These are phyloP conservation scores for Talaromyces wortmannii DNA, from an alignment of 495 filamentous ascomycete genomes.

Conservation along the genomic window DNA sequence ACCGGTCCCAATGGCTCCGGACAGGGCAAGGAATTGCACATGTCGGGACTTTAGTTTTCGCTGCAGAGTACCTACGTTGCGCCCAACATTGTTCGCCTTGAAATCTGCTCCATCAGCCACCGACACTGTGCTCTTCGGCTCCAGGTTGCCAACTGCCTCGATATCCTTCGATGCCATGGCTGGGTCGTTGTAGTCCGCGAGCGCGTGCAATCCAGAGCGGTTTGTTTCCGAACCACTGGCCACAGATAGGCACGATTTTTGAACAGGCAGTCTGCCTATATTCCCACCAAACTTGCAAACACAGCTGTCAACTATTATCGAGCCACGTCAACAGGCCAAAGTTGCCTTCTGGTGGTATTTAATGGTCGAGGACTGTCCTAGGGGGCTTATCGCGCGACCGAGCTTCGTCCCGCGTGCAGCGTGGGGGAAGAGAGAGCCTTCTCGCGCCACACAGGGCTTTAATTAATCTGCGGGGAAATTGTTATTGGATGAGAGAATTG, in stretches of 20 bases:
- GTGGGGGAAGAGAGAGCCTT: not conserved
- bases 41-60: conserved; percentile 50
- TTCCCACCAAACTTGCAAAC: too few relatives aligned
- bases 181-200: not conserved
- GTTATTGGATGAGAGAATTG: too few relatives aligned
- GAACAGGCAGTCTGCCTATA: too few relatives aligned
- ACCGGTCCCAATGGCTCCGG: conserved; percentile 70
- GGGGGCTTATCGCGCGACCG: not conserved
- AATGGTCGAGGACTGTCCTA: too few relatives aligned
- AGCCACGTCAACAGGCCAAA: too few relatives aligned
- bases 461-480: too few relatives aligned
- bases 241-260: too few relatives aligned
- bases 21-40: conserved; percentile 60
- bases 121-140: not conserved
- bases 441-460: not conserved
- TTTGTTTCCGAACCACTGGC: too few relatives aligned
- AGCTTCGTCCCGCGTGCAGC: not conserved
- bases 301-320: too few relatives aligned
- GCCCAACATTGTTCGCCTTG: not conserved
- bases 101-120: not conserved
- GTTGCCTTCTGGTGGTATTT: too few relatives aligned
- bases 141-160: not conserved
- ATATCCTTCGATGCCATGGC: not conserved
- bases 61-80: not conserved
- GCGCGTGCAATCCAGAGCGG: too few relatives aligned